phyloP scores from a whole-genome alignment of 768 basidiomycete species.

The Leccinellum rugosiceps region DNA sequence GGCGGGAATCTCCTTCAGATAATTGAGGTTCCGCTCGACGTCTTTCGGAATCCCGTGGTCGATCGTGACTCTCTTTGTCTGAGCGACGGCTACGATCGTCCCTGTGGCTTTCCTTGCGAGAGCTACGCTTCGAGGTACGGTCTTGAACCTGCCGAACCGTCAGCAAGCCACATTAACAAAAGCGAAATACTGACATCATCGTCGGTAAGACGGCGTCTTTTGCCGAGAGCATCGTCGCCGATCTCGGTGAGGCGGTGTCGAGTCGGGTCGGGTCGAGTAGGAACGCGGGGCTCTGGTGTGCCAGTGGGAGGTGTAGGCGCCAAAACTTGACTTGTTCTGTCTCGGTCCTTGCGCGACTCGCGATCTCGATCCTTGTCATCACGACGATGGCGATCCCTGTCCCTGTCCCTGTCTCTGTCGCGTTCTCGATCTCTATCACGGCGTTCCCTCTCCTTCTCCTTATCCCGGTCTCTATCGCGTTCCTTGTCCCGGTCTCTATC shows the following conservation, averaged over 20 bases:
- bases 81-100: constrained; percentile 69
- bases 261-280: constrained; percentile 56
- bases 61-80: constrained; percentile 69
- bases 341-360: constrained; percentile 60
- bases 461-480: constrained; percentile 35
- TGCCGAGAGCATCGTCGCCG: constrained; percentile 67
- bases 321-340: constrained; percentile 35
- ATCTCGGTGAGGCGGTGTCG: constrained; percentile 50
- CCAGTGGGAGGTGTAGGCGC: constrained; percentile 29
- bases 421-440: constrained; percentile 45
- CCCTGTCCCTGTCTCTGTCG: constrained; percentile 45
- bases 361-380: constrained; percentile 66
- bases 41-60: constrained; percentile 64
- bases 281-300: constrained; percentile 53
- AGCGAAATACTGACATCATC: constrained; percentile 59
- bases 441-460: constrained; percentile 39
- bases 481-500: constrained; percentile 46
- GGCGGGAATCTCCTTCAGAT: constrained; percentile 47
- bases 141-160: constrained; percentile 48
- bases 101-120: constrained; percentile 73
- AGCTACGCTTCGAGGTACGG: constrained; percentile 74
- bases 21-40: constrained; percentile 61
- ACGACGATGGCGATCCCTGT: constrained; percentile 48
- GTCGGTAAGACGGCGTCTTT: constrained; percentile 63
- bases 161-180: constrained; percentile 5